Evolutionary conservation across 2,329 filamentous ascomycete species (phyloP).

Genomic region (Samsoniella hepiali): DNA sequence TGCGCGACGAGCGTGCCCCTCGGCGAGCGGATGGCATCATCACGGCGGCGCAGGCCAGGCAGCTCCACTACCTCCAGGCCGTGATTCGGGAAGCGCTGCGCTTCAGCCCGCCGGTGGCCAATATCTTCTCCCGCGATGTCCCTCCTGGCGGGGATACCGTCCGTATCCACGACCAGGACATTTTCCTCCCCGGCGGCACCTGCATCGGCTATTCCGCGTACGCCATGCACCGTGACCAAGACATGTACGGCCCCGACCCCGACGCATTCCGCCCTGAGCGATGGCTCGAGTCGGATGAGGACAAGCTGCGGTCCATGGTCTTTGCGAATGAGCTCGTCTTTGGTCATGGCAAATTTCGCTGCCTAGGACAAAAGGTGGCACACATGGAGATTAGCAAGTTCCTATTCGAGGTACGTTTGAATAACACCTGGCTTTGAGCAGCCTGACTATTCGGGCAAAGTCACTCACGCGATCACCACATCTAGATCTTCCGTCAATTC

Average conservation of each 20-base stretch:
- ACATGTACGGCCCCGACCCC: conserved; percentile 27
- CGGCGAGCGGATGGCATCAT: conserved; percentile 26
- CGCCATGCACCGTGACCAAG: conserved; percentile 25
- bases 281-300: conserved; percentile 29
- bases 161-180: conserved; percentile 9
- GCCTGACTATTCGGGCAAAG: too few species aligned
- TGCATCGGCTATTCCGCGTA: conserved; percentile 26
- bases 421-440: not conserved
- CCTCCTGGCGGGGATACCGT: conserved; percentile 19
- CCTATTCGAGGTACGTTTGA: conserved; percentile 16
- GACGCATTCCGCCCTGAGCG: conserved; percentile 24
- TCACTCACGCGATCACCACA: conserved; percentile 11
- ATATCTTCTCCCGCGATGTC: conserved; percentile 25
- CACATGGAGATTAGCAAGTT: conserved; percentile 28
- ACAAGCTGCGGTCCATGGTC: conserved; percentile 27
- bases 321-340: conserved; percentile 31
- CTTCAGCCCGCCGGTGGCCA: conserved; percentile 24
- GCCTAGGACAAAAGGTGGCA: conserved; percentile 32
- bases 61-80: conserved; percentile 36
- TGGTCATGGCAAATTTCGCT: conserved; percentile 31
- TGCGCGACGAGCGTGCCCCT: conserved; percentile 18
- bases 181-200: conserved; percentile 23
- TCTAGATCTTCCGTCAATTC: conserved; percentile 28
- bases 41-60: conserved; percentile 27
- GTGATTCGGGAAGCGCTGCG: conserved; percentile 40